Base-by-base conservation (phyloP, 306 rosid species). In the Biancaea sappan region DNA sequence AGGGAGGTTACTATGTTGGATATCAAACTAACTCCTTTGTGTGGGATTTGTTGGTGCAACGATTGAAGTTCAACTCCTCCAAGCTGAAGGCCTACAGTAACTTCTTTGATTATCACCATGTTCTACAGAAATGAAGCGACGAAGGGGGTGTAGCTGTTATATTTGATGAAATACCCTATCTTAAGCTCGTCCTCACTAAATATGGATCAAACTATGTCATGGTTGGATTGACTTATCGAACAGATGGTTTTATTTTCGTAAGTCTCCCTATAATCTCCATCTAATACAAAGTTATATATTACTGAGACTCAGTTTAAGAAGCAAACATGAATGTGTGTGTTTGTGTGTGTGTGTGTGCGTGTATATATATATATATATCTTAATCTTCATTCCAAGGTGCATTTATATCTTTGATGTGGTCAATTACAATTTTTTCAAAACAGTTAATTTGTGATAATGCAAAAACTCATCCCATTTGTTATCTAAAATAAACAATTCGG, bases 241-340 rank as follows among this genome's bases (percentile, higher is more conserved):
- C 59, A 5, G 79, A 21, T 67, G 85, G 85, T 0, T 72, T 81
- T 50, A 79, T 76, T 41, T 77, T 81, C 67, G 85, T 82, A 77
- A 66, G 85, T 69, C 0, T 21, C 16, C 62, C 18, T 0, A n/a
- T n/a, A n/a, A n/a, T n/a, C n/a, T n/a, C n/a, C n/a, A n/a, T n/a
- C n/a, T n/a, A n/a, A n/a, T n/a, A n/a, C n/a, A n/a, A n/a, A n/a
- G n/a, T n/a, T n/a, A n/a, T n/a, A n/a, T n/a, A n/a, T n/a, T n/a
- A n/a, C n/a, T n/a, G n/a, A n/a, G n/a, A n/a, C n/a, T n/a, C n/a
- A n/a, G n/a, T n/a, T n/a, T n/a, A n/a, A n/a, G n/a, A n/a, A n/a
- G n/a, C n/a, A n/a, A n/a, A n/a, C n/a, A n/a, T n/a, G n/a, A n/a
- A n/a, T n/a, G n/a, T n/a, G n/a, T n/a, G n/a, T n/a, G n/a, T n/a